phyloP scores from a whole-genome alignment of 1,139 yeast genomes.

The Suzukiozyma palmioleophila region DNA sequence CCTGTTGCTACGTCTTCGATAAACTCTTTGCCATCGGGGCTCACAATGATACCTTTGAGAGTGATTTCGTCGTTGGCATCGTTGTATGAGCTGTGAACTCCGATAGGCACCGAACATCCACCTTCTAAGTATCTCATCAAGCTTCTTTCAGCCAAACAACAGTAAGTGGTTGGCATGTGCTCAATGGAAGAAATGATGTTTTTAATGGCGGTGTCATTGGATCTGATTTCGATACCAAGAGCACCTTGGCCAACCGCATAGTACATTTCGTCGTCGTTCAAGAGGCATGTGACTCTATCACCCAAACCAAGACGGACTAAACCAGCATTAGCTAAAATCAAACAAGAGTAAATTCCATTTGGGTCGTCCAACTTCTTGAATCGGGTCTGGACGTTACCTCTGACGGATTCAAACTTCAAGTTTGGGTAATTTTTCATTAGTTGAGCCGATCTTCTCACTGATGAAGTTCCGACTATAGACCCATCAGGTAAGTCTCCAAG shows the following conservation, averaged over 20 bases:
- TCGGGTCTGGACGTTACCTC: slow-evolving; percentile 88
- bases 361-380: slow-evolving; percentile 71
- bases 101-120: slow-evolving; percentile 97
- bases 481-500: slow-evolving; percentile 79
- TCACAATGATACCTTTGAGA: slow-evolving; percentile 72
- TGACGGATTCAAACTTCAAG: slow-evolving; percentile 59
- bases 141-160: slow-evolving; percentile 89
- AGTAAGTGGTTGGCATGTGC: slow-evolving; percentile 60
- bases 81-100: slow-evolving; percentile 66
- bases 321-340: slow-evolving; percentile 91
- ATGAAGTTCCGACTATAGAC: slow-evolving; percentile 88
- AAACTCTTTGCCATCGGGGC: slow-evolving; percentile 72
- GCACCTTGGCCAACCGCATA: slow-evolving; percentile 99
- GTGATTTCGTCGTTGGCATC: slow-evolving; percentile 36
- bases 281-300: slow-evolving; percentile 62
- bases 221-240: slow-evolving; percentile 82
- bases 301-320: slow-evolving; percentile 67
- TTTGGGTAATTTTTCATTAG: slow-evolving; percentile 39
- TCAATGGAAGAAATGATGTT: slow-evolving; percentile 60
- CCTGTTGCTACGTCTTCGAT: slow-evolving; percentile 53
- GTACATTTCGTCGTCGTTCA: slow-evolving; percentile 83
- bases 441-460: slow-evolving; percentile 85
- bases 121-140: slow-evolving; percentile 89
- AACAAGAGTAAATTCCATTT: slow-evolving; percentile 49
- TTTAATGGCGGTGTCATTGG: slow-evolving; percentile 55